These are phyloP conservation scores for Glebionis coronaria DNA, from an alignment of 129 eudicot genomes.

Conservation along the genomic window DNA sequence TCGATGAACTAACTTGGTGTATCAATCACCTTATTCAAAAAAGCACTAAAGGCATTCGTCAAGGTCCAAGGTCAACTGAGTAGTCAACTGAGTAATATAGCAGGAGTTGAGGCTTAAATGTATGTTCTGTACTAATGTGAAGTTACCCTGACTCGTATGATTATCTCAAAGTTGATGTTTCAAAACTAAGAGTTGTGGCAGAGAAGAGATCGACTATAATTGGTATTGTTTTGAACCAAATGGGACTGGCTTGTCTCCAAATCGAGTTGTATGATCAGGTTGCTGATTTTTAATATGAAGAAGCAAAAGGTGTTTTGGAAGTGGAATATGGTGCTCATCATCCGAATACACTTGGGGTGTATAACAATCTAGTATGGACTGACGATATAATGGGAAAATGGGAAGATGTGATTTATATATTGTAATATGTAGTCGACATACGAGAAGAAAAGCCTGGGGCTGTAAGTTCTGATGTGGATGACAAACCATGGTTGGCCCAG, in stretches of 20 bases:
- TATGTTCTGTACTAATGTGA: conserved; percentile 68
- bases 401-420: conserved; percentile 69
- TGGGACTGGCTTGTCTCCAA: too few species aligned
- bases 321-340: conserved; percentile 78
- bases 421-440: conserved; percentile 65
- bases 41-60: conserved; percentile 57
- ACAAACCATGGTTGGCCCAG: conserved; percentile 50
- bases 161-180: conserved; percentile 46
- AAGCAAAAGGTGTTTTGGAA: conserved; percentile 73
- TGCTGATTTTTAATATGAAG: conserved; percentile 77
- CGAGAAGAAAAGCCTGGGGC: conserved; percentile 93
- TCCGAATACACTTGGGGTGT: conserved; percentile 82
- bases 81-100: conserved; percentile 67
- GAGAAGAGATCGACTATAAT: conserved; percentile 70
- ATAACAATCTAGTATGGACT: conserved; percentile 89
- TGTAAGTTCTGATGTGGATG: conserved; percentile 73
- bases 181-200: conserved; percentile 54
- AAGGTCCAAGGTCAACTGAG: too few species aligned
- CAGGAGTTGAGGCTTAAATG: conserved; percentile 88
- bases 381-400: conserved; percentile 96
- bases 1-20: conserved; percentile 46
- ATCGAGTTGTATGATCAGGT: conserved; percentile 65
- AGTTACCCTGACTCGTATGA: conserved; percentile 58
- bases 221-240: conserved; percentile 74
- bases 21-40: conserved; percentile 59